A percentile compares a stretch with the other conserved stretches of the same genome.
These are phyloP conservation scores for Heracleum sosnowskyi DNA, from an alignment of 129 eudicot genomes.

Conservation along the genomic window DNA sequence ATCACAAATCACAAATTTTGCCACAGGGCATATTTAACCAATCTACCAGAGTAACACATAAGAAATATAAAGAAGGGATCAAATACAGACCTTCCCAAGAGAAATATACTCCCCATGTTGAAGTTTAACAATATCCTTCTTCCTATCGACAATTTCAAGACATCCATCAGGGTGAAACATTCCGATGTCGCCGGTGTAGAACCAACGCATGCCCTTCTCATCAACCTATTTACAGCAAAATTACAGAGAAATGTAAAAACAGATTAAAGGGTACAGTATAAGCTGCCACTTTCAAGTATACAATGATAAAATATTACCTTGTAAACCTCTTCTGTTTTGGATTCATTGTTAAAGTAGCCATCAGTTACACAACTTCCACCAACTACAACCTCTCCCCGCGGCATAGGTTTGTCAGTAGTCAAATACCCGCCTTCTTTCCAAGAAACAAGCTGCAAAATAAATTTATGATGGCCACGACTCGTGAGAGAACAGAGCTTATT, in stretches of 20 bases:
- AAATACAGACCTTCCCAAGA: conserved; percentile 68
- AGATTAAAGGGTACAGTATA: background rate
- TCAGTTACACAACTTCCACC: conserved; percentile 77
- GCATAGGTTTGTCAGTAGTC: conserved; percentile 84
- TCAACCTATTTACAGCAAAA: conserved; percentile 47
- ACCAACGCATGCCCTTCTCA: conserved; percentile 91
- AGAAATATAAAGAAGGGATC: background rate
- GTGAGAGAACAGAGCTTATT: background rate
- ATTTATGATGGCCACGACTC: background rate
- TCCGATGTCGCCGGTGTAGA: conserved; percentile 93
- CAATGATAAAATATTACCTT: conserved; percentile 30
- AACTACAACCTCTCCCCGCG: conserved; percentile 84
- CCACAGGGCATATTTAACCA: background rate
- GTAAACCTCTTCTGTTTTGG: conserved; percentile 79
- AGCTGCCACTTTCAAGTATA: background rate
- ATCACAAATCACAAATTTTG: background rate
- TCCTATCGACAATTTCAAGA: conserved; percentile 88
- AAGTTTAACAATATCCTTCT: conserved; percentile 96
- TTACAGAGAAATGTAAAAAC: background rate
- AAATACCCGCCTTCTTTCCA: conserved; percentile 98
- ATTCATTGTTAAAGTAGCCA: conserved; percentile 87
- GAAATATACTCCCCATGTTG: conserved; percentile 98
- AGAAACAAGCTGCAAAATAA: conserved; percentile 72
- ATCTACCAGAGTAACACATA: background rate
- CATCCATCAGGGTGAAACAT: conserved; percentile 95